Evolutionary conservation across 2,329 filamentous ascomycete species (phyloP).

Genomic region (Biscogniauxia marginata): DNA sequence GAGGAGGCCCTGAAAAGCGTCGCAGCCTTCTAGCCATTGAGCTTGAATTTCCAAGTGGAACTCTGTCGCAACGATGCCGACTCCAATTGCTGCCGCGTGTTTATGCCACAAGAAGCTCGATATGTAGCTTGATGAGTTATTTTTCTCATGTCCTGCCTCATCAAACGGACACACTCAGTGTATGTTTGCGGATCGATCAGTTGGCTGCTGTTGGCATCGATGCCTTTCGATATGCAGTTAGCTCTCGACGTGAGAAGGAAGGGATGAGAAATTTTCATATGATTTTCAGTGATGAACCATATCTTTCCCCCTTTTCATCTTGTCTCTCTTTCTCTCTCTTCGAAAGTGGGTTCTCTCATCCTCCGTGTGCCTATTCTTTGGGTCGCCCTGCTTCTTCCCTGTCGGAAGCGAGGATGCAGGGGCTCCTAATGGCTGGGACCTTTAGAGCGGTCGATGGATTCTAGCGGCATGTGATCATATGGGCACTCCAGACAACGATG

Average conservation of each 20-base stretch:
- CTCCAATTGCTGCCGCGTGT: not conserved
- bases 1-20: too few relatives aligned
- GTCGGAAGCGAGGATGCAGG: conserved; percentile 12
- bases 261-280: not conserved
- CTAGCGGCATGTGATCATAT: conserved; percentile 31
- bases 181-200: too few relatives aligned
- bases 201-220: too few relatives aligned
- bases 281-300: not conserved
- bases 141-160: too few relatives aligned
- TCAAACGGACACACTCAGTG: too few relatives aligned
- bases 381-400: conserved; percentile 1
- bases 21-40: too few relatives aligned
- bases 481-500: conserved; percentile 11
- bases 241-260: too few relatives aligned
- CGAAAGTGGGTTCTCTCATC: not conserved
- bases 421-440: conserved; percentile 12
- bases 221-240: too few relatives aligned
- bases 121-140: too few relatives aligned
- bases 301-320: not conserved
- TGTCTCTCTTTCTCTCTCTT: not conserved
- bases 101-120: not conserved
- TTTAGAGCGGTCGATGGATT: conserved; percentile 1
- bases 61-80: not conserved
- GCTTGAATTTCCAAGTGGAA: not conserved
- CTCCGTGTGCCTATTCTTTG: not conserved